Base-by-base conservation (phyloP, 2,329 filamentous ascomycete genomes). In the Trichoderma atroviride region DNA sequence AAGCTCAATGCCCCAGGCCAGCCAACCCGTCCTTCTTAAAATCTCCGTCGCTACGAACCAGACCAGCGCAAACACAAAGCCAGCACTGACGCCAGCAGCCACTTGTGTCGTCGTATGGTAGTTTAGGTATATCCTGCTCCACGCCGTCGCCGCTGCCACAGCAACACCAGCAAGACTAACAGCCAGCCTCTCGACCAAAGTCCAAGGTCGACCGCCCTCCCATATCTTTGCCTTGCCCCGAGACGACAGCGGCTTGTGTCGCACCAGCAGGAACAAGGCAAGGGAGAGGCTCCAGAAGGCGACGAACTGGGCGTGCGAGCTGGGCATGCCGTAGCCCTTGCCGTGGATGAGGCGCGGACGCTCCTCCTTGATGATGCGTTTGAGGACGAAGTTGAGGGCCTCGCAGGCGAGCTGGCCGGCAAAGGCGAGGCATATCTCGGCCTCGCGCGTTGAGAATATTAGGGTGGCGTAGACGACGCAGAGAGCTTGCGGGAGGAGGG, bases 281-380 rank as follows among this genome's bases (percentile, higher is more conserved):
- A 98, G 82, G 71, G 92, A 96, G 69, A 97, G 83, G 69, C 93
- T 91, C 86, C 97, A 98, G 84, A 93, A 99, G 68, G 91, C 87
- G 71, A 95, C 92, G 79, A 97, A 99, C 82, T 99, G 96, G 10
- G 96, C 92, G 81, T 99, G 96, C 47, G 94, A 97, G 56, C 83
- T 86, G 65, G 96, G 96, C 96, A 99, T 99, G 75, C 96, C 96
- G 78, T 99, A 99, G 72, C 96, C 96, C 80, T 97, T 97, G 68
- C 93, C 94, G 76, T 94, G 89, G 85, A 84, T 91, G 88, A 91
- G 91, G 72, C 85, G 87, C 33, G 96, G 96, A 61, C 96, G 88
- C 79, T 97, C 93, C 80, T 98, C 93, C 78, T 95, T 96, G 79
- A 99, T 95, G 72, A 93, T 84, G 31, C 96, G 88, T 84, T 99